These are phyloP conservation scores for Botrytis pseudocinerea DNA, from an alignment of 2,329 filamentous ascomycete genomes.

Conservation along the genomic window DNA sequence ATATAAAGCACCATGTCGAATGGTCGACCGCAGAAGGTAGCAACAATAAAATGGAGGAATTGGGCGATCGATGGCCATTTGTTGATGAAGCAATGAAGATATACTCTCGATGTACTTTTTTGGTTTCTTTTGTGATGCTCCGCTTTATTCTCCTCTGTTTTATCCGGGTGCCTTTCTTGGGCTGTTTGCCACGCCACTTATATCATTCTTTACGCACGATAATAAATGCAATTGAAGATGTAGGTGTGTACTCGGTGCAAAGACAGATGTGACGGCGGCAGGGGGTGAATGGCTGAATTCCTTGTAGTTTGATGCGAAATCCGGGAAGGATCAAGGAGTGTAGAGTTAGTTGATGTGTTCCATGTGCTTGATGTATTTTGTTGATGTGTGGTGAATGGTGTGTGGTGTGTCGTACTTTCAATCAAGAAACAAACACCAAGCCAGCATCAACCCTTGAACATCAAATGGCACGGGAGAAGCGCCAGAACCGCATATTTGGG, in stretches of 20 bases:
- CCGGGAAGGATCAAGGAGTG: not conserved
- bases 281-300: not conserved
- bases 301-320: not conserved
- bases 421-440: not conserved
- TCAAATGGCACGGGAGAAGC: not conserved
- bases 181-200: not conserved
- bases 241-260: not conserved
- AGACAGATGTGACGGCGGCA: not conserved
- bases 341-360: not conserved
- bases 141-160: too few relatives aligned
- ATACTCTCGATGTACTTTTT: not conserved
- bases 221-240: too few relatives aligned
- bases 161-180: not conserved
- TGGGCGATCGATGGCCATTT: constrained; percentile 44
- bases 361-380: not conserved
- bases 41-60: constrained; percentile 92
- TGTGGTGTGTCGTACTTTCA: too few relatives aligned
- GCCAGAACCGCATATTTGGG: not conserved
- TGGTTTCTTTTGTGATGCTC: too few relatives aligned
- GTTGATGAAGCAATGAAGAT: not conserved
- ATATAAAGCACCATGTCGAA: constrained; percentile 70
- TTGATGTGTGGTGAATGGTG: not conserved
- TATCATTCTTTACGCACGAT: not conserved
- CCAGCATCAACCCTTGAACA: not conserved
- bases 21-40: constrained; percentile 84